These are phyloP conservation scores for Pseudocercospora crystallina DNA, from an alignment of 2,329 filamentous ascomycete species.

Conservation along the genomic window DNA sequence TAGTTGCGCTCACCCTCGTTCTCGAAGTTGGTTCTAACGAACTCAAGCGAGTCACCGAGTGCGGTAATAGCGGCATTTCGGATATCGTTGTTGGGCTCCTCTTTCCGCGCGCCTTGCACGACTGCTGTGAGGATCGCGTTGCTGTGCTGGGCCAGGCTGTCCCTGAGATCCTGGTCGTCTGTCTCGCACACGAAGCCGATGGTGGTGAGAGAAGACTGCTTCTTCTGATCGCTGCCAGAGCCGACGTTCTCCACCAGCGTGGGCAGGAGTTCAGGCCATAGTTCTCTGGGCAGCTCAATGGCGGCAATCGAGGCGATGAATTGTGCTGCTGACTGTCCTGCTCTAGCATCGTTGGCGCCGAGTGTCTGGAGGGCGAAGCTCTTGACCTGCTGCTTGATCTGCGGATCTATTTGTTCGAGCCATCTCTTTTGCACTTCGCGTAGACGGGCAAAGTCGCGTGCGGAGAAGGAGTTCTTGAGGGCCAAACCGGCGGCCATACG, in stretches of 20 bases:
- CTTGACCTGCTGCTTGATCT: constrained; percentile 86
- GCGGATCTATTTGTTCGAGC: constrained; percentile 76
- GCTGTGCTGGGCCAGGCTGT: constrained; percentile 79
- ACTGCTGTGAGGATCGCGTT: constrained; percentile 98
- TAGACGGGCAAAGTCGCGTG: constrained; percentile 83
- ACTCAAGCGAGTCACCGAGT: constrained; percentile 93
- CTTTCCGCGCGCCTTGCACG: constrained; percentile 94
- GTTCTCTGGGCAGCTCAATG: constrained; percentile 87
- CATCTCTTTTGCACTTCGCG: constrained; percentile 92
- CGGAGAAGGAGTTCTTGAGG: constrained; percentile 96
- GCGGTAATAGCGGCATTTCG: constrained; percentile 90
- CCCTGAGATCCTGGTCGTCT: constrained; percentile 81
- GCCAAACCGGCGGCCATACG: constrained; percentile 93
- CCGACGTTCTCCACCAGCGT: constrained; percentile 90
- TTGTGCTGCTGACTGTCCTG: constrained; percentile 86
- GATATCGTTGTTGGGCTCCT: constrained; percentile 88
- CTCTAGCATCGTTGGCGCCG: constrained; percentile 73
- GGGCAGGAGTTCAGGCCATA: constrained; percentile 91
- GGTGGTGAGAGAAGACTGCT: constrained; percentile 91
- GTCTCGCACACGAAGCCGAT: constrained; percentile 99
- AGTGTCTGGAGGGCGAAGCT: constrained; percentile 86
- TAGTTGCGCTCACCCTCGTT: constrained; percentile 99
- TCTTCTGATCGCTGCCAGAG: constrained; percentile 79
- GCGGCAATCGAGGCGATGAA: constrained; percentile 92
- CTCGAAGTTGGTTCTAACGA: constrained; percentile 97